Conservation (phyloP, 257 asterid genomes). For the Solanum tacnaense region DNA sequence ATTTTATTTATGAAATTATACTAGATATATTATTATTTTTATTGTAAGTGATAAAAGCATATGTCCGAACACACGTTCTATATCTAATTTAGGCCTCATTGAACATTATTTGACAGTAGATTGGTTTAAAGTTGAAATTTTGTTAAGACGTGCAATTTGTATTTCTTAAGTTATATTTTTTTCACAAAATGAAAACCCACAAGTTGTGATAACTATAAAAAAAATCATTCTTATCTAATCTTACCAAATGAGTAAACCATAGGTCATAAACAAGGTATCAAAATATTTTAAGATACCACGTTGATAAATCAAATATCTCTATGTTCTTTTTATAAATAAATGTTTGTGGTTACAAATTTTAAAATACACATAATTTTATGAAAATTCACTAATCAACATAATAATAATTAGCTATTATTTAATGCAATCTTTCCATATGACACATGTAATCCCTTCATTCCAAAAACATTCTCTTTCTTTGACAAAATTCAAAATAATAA, state of each 20-base stretch:
- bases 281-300: not conserved
- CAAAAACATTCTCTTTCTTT: not conserved
- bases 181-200: not conserved
- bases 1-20: not conserved
- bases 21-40: not conserved
- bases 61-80: not conserved
- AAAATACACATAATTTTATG: too few relatives aligned
- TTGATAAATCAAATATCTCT: not conserved
- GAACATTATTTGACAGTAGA: not conserved
- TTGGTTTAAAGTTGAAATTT: not conserved
- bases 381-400: not conserved
- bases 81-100: not conserved
- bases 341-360: not conserved
- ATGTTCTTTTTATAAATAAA: not conserved
- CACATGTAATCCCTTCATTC: not conserved
- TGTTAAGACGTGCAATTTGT: not conserved
- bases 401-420: not conserved
- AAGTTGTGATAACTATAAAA: not conserved
- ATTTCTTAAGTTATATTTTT: not conserved
- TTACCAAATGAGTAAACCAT: not conserved
- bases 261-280: not conserved
- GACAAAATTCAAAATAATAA: not conserved
- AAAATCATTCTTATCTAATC: not conserved
- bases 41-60: not conserved
- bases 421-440: not conserved